Evolutionary conservation across 2,329 filamentous ascomycete genomes (phyloP).

Genomic region (Verticillium zaregamsianum): DNA sequence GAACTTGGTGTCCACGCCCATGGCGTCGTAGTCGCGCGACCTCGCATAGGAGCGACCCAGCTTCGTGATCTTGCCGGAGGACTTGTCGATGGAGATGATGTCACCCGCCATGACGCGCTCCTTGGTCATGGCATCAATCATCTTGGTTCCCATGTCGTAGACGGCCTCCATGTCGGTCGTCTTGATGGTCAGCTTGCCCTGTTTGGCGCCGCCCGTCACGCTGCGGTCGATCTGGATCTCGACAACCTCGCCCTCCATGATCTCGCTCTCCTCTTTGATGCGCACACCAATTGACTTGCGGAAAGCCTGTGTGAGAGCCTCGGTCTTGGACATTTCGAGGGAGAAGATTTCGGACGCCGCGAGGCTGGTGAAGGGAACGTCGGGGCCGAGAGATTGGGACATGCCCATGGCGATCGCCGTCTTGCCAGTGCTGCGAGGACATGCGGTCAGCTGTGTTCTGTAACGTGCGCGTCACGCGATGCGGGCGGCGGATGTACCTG

Average conservation of each 20-base stretch:
- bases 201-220: slow-evolving; percentile 93
- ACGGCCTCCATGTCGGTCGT: slow-evolving; percentile 99
- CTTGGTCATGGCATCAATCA: slow-evolving; percentile 99
- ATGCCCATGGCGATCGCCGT: slow-evolving; percentile 99
- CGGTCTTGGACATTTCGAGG: slow-evolving; percentile 98
- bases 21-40: slow-evolving; percentile 96
- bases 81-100: slow-evolving; percentile 98
- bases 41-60: slow-evolving; percentile 91
- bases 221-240: slow-evolving; percentile 98
- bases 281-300: slow-evolving; percentile 96
- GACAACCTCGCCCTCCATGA: slow-evolving; percentile 98
- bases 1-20: slow-evolving; percentile 98
- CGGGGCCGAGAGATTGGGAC: slow-evolving; percentile 89
- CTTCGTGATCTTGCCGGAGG: slow-evolving; percentile 96
- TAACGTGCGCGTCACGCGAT: neutral
- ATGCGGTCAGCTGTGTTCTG: neutral
- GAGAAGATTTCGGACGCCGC: slow-evolving; percentile 97
- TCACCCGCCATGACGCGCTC: slow-evolving; percentile 98
- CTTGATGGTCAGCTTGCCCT: slow-evolving; percentile 98
- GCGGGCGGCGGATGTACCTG: slow-evolving; percentile 43
- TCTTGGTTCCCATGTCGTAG: slow-evolving; percentile 99
- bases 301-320: slow-evolving; percentile 97
- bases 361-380: slow-evolving; percentile 95
- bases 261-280: slow-evolving; percentile 98
- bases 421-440: slow-evolving; percentile 74